Base-by-base conservation (phyloP, 345 rosid genomes). In the Melastoma malabathricum region DNA sequence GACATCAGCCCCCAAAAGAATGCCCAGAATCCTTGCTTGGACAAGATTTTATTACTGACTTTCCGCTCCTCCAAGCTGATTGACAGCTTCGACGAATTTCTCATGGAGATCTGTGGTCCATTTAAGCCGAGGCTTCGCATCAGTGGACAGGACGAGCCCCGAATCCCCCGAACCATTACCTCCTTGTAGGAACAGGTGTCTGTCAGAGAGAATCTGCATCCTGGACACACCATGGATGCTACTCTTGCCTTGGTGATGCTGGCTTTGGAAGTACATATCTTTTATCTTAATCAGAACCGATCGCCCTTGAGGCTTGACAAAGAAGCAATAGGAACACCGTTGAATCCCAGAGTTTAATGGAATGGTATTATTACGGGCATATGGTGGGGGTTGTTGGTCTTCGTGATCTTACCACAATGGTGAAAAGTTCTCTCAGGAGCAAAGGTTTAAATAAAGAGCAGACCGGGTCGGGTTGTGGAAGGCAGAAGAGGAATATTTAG, bases 141-240 rank as follows among this genome's bases (percentile, higher is more conserved):
- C 73, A 1, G 73, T 55, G 1, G 69, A 56, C 17, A 68, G 66
- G 44, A 64, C 69, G 17, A 92, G 96, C 38, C 95, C 97, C 38
- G 97, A 77, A 57, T 92, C 98, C 59, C 95, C 95, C 22, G 75
- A 77, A 64, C 84, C 85, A 58, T 81, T 92, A 48, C 84, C 88
- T 43, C 80, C 89, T 79, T 86, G 88, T 23, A 81, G 67, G 56
- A 92, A 92, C 68, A 79, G 55, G 58, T 92, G 82, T 18, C 89
- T 80, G 53, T 84, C 95, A 7, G 79, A 59, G 49, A 57, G 64
- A 47, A 78, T 68, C 1, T 78, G 18, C 78, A 82, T 80, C 72
- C 96, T 78, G 18, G 96, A 72, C 67, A 83, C 68, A 49, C 79
- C 63, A 18, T 75, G 83, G 31, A 82, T 69, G 73, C 52, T 34